Base-by-base conservation (phyloP, 192 early-diverging fungal genomes). In the Mortierella antarctica region DNA sequence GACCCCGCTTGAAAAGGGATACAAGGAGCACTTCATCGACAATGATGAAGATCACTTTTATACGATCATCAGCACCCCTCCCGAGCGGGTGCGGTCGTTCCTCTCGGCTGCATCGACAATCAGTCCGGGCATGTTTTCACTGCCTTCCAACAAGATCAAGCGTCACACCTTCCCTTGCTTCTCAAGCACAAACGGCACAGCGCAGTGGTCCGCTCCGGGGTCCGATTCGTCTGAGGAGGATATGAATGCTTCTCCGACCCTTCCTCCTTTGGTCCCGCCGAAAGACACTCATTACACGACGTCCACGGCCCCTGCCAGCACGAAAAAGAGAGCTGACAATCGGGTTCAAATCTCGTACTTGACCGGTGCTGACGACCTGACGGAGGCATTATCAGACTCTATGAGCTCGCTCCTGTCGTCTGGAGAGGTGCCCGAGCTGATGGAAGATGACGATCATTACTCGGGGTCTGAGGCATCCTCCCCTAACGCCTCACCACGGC, bases 81-180 rank as follows among this genome's bases (percentile, higher is more conserved):
- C 74, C 3, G 74, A 76, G 23, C 66, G 67, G 14, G 74, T 76
- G 14, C 49, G 58, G 39, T 62, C 73, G 11, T 75, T 75, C 73
- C 65, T 75, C 4, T 75, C 73, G 4, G 65, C 73, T 20, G 65
- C 57, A 1, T 67, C 65, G 44, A 75, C 73, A 7, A 75, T 75
- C 31, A 67, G 65, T 53, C 73, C 73, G 6, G 73, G 73, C 58
- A 75, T 75, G 73, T 75, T 75, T 47, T 75, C 73, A 2, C 39
- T 40, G 9, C 67, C 74, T 7, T 54, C 74, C 14, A 70, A 62
- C 57, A 78, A 70, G 73, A 67, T 68, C 54, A 75, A 75, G 60
- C 58, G 73, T 4, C 65, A 75, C 57, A 62, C 73, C 2, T 18
- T 74, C 14, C 39, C 49, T 6, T 70, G 47, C 2, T 71, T 71